Conservation (phyloP, 2,329 filamentous ascomycete species). For the Xylariomycetidae sp. region DNA sequence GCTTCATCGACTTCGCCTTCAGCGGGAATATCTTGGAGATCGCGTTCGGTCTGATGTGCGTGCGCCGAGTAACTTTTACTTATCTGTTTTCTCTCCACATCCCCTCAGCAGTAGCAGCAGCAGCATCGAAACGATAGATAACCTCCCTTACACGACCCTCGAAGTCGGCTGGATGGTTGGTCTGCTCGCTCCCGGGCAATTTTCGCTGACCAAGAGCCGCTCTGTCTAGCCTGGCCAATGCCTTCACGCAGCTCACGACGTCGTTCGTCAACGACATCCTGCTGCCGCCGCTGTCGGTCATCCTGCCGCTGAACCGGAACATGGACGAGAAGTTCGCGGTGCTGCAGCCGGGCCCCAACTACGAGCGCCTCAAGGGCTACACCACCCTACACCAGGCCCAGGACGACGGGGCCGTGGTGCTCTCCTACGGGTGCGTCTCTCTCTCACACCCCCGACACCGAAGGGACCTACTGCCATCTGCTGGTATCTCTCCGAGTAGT, state of each 20-base stretch:
- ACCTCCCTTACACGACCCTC: too few species aligned
- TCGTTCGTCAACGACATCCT: conserved; percentile 66
- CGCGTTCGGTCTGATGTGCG: conserved; percentile 67
- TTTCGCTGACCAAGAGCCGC: too few species aligned
- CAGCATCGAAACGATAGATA: too few species aligned
- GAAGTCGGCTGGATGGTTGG: too few species aligned
- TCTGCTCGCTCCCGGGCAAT: background rate
- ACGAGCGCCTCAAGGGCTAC: conserved; percentile 49
- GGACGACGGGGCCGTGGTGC: conserved; percentile 64
- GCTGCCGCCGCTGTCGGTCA: conserved; percentile 61
- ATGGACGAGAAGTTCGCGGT: conserved; percentile 70
- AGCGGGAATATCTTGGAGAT: conserved; percentile 72
- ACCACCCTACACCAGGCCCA: conserved; percentile 65
- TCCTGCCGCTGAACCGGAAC: conserved; percentile 64
- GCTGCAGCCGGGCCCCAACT: conserved; percentile 51
- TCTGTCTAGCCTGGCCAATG: conserved; percentile 52
- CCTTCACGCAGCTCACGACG: conserved; percentile 66
- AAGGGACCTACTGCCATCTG: too few species aligned
- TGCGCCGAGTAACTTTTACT: too few species aligned
- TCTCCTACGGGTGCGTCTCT: conserved; percentile 64
- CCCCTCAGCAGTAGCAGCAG: too few species aligned
- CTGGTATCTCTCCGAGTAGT: too few species aligned
- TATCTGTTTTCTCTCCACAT: conserved; percentile 1
- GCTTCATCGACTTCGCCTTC: conserved; percentile 67
- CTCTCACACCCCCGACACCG: too few species aligned